Evolutionary conservation across 2,329 filamentous ascomycete genomes (phyloP), one percentile per base, ranked within the genome.

Genomic region (Coniosporium tulheliwenetii): DNA sequence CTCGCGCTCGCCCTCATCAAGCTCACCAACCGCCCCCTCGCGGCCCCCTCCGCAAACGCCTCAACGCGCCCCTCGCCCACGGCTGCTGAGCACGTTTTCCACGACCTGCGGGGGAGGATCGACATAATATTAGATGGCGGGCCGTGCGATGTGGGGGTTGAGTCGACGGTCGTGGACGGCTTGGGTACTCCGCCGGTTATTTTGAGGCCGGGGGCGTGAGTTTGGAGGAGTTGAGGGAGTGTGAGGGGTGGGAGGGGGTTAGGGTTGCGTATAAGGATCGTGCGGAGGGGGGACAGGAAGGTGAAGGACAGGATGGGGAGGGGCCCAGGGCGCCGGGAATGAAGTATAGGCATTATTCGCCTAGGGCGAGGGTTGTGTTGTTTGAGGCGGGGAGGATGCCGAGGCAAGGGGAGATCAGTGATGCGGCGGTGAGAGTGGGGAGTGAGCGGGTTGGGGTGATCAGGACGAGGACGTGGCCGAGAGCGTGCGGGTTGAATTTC

Each of bases 301-400:
- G 19, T 4, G 19, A 26, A 4, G 19, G 19, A n/a, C n/a, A n/a
- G n/a, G n/a, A n/a, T n/a, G n/a, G n/a, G n/a, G n/a, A n/a, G 3
- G 19, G 19, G 7, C 91, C 91, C 0, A 71, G 85, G 42, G 91
- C 91, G 1, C 91, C 91, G 0, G 91, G 91, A 1, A 98, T 98
- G 91, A 98, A 98, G 62, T 98, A 98, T 58, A 85, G 91, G 56
- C 91, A 98, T 58, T 98, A 98, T 55, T 93, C 87, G 36, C 91
- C 91, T 1, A 84, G 79, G 58, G 93, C 91, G 1, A 77, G 71
- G 37, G 87, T 98, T 2, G 66, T 93, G 10, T 67, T 96, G 1
- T 93, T 86, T 55, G 85, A 94, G 56, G 62, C 73, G 29, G 66
- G 63, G 2, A 49, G 1, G 48, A 56, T 55, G 57, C 45, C 13